Evolutionary conservation across 2,329 filamentous ascomycete genomes (phyloP), one percentile per base, ranked within the genome.

Genomic region (Canariomyces notabilis): DNA sequence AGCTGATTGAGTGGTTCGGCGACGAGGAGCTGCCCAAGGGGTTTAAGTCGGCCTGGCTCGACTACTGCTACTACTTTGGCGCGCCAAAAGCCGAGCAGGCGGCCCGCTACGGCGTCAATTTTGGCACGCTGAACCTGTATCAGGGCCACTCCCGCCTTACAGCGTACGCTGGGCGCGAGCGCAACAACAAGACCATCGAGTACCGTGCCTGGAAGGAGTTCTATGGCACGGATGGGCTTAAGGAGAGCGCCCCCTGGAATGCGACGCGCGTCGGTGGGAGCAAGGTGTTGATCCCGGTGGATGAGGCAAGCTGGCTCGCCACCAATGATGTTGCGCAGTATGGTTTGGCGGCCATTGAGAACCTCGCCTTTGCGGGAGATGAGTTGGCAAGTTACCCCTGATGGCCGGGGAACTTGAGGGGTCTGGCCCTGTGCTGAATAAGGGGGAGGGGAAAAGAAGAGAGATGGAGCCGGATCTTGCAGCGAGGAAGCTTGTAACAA

Each of bases 61-160:
- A 81, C 40, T 82, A 82, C 61, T 78, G 76, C 56, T 74, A 73
- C 57, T 80, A 78, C 61, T 82, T 77, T 54, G 66, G 68, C 7
- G 77, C 75, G 0, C 56, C 67, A 0, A 59, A 62, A 0, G 68
- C 63, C 0, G 75, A 80, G 61, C 78, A 82, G 58, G 60, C 56
- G 2, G 67, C 70, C 1, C 69, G 76, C 0, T 82, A 80, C 51
- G 78, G 78, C 6, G 57, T 58, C 1, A 61, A 61, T 37, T 81
- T 76, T 46, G 63, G 71, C n/a, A 67, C 51, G 3, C 49, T 73
- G 4, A 75, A 61, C 37, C 61, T 82, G 39, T 64, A 66, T 38
- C 79, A 82, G 56, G 77, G 72, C 0, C 79, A 82, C 57, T 80
- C 78, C 2, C 70, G 78, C 2, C 64, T 82, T 6, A 74, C 78